Evolutionary conservation across 2,329 filamentous ascomycete genomes (phyloP).

Genomic region (Pleomassaria siparia): DNA sequence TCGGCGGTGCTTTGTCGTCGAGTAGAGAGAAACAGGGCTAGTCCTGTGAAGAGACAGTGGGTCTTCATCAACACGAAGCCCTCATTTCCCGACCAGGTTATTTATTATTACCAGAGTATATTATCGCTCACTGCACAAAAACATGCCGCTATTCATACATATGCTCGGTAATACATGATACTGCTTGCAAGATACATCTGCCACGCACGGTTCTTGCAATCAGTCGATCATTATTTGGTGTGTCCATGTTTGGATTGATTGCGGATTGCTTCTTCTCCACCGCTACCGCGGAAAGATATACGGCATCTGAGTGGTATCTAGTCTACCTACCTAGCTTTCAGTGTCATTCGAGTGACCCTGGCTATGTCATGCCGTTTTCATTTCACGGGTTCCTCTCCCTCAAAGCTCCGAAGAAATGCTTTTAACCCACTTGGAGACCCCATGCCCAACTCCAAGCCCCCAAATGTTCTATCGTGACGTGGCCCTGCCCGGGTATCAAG

Average conservation of each 20-base stretch:
- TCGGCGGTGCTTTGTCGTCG: slow-evolving; percentile 16
- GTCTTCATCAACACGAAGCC: slow-evolving; percentile 20
- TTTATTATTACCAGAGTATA: no score
- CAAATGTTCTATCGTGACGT: slow-evolving; percentile 31
- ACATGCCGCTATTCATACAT: no score
- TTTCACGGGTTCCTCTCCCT: not conserved
- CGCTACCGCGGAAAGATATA: not conserved
- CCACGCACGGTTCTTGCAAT: no score
- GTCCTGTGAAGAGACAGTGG: slow-evolving; percentile 9
- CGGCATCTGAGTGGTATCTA: slow-evolving; percentile 1
- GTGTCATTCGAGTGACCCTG: not conserved
- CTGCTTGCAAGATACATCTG: no score
- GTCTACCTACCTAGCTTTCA: not conserved
- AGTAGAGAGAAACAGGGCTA: slow-evolving; percentile 8
- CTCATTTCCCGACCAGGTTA: slow-evolving; percentile 14
- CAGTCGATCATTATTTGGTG: no score
- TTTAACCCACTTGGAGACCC: slow-evolving; percentile 32
- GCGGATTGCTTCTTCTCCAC: not conserved
- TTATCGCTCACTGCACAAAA: no score
- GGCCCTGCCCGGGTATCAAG: slow-evolving; percentile 5
- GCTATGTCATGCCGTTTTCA: not conserved
- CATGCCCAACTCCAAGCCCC: slow-evolving; percentile 34
- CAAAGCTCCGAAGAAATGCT: slow-evolving; percentile 21
- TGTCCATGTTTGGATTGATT: not conserved
- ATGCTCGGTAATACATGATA: no score